Evolutionary conservation across 345 rosid genomes (phyloP).

Genomic region (Dovyalis caffra): DNA sequence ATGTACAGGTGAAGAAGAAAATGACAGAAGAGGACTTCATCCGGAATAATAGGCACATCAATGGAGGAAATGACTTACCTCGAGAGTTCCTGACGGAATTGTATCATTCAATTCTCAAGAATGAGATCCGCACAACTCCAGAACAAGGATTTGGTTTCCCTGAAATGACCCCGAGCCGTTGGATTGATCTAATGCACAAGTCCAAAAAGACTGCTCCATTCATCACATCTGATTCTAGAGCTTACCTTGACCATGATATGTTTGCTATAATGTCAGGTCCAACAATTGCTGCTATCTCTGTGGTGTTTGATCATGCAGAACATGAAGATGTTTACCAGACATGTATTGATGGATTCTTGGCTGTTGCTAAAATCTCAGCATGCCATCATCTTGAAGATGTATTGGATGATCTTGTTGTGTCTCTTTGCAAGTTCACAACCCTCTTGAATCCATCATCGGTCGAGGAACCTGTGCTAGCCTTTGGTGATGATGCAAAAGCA

Average conservation of each 20-base stretch:
- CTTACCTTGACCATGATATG: conserved; percentile 97
- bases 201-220: conserved; percentile 89
- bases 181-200: conserved; percentile 98
- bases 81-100: conserved; percentile 84
- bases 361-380: conserved; percentile 94
- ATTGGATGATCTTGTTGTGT: conserved; percentile 90
- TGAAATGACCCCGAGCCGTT: conserved; percentile 99
- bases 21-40: conserved; percentile 99
- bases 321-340: conserved; percentile 93
- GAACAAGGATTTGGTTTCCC: conserved; percentile 91
- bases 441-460: conserved; percentile 78
- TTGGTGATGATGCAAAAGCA: conserved; percentile 93
- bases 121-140: conserved; percentile 96
- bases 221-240: conserved; percentile 70
- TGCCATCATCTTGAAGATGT: conserved; percentile 99
- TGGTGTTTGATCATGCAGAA: conserved; percentile 97
- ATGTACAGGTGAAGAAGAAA: conserved; percentile 96
- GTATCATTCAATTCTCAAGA: conserved; percentile 85
- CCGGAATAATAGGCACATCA: conserved; percentile 87
- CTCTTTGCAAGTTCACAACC: conserved; percentile 93
- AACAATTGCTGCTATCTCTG: conserved; percentile 97
- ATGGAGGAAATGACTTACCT: conserved; percentile 89
- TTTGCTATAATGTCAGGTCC: conserved; percentile 99
- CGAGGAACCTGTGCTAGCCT: conserved; percentile 94
- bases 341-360: conserved; percentile 96